Conservation (phyloP, 2,329 filamentous ascomycete genomes). For the Sarocladium kiliense region DNA sequence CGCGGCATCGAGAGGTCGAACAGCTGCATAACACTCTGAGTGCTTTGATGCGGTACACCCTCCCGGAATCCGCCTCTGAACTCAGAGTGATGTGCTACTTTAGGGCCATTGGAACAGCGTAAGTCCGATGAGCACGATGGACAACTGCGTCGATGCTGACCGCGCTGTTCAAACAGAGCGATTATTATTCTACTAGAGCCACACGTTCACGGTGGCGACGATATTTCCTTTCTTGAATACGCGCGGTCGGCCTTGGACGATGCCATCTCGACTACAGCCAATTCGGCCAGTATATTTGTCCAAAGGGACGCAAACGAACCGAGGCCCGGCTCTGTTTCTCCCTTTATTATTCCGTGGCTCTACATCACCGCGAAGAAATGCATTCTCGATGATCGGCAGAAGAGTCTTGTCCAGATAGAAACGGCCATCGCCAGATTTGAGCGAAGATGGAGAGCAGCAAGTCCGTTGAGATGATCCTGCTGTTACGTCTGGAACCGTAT, state of each 20-base stretch:
- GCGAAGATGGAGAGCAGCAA: constrained; percentile 6
- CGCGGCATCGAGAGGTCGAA: neutral
- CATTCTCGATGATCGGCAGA: neutral
- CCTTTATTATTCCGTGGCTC: constrained; percentile 9
- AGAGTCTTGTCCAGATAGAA: neutral
- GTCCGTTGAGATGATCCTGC: constrained; percentile 11
- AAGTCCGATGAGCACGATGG: neutral
- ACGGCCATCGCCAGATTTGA: neutral
- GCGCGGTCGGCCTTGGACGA: neutral
- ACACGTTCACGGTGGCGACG: neutral
- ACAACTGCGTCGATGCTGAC: neutral
- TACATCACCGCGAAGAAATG: constrained; percentile 3
- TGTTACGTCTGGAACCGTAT: neutral
- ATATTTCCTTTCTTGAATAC: neutral
- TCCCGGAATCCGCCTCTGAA: neutral
- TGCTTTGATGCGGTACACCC: constrained; percentile 5
- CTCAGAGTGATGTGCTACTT: constrained; percentile 4
- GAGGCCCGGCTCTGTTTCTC: neutral
- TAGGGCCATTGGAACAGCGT: constrained; percentile 1
- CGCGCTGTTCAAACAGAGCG: neutral
- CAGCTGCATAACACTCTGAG: constrained; percentile 7
- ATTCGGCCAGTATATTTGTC: neutral
- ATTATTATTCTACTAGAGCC: neutral
- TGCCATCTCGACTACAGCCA: neutral
- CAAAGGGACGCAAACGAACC: neutral